These are phyloP conservation scores for Penicillium sp. DNA, from an alignment of 2,329 filamentous ascomycete genomes.

Conservation along the genomic window DNA sequence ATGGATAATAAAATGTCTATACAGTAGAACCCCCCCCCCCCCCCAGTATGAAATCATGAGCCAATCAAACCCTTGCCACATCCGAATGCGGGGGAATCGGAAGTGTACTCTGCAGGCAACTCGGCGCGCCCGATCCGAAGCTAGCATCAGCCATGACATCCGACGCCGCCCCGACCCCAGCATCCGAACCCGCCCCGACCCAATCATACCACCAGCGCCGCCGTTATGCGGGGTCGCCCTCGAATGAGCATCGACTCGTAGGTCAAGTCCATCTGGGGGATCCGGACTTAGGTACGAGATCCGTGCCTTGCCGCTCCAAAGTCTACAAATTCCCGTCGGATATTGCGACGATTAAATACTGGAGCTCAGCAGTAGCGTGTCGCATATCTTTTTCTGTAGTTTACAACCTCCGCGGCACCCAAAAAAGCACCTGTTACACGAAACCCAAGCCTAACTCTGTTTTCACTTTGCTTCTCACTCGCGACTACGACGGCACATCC, in stretches of 20 bases:
- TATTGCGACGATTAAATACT: slow-evolving; percentile 4
- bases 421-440: background rate
- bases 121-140: slow-evolving; percentile 13
- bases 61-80: slow-evolving; percentile 1
- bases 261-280: slow-evolving; percentile 12
- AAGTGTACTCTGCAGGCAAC: slow-evolving; percentile 6
- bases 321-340: slow-evolving; percentile 14
- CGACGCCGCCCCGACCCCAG: background rate
- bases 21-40: background rate
- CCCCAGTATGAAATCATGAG: background rate
- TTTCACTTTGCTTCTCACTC: background rate
- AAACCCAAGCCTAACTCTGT: background rate
- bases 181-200: background rate
- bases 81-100: slow-evolving; percentile 24
- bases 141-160: background rate
- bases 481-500: background rate
- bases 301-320: background rate
- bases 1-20: too few species aligned
- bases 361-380: background rate
- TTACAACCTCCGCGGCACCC: background rate
- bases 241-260: slow-evolving; percentile 20
- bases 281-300: slow-evolving; percentile 2
- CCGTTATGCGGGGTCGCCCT: slow-evolving; percentile 21
- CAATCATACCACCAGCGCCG: slow-evolving; percentile 14
- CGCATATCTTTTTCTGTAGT: background rate